Evolutionary conservation across 1,139 yeast species (phyloP), one percentile per base, ranked within the genome.

Genomic region (Yamadazyma triangularis): DNA sequence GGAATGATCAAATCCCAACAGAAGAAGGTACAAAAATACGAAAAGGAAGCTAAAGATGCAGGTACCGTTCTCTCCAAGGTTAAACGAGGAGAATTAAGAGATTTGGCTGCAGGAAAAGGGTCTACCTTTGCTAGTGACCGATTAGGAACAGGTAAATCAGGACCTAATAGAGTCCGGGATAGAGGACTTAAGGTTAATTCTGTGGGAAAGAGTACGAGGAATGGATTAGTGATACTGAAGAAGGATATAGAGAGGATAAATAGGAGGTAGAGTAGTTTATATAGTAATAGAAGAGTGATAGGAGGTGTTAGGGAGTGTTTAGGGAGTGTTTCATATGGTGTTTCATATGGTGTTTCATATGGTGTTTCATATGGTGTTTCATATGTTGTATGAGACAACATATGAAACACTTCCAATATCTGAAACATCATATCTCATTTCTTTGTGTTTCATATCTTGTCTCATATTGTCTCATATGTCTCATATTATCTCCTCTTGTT

Each of bases 1-100:
- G 95, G 95, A 2, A 82, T 89, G 81, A 64, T 84, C 23, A 59
- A 66, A 29, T 72, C 79, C 31, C 71, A 80, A 32, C 57, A 69
- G 25, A 55, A 60, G 14, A 73, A 76, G 39, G 73, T 79, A 22
- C 51, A 60, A 5, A 75, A 74, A 47, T 73, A 70, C 50, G 95
- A 85, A 51, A 62, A 70, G 35, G 88, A 85, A 29, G 96, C 98
- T 6, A 72, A 66, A 38, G 89, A 89, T 24, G 95, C 94, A 2
- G 97, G 97, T 6, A 85, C 89, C 38, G 73, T 91, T 14, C 63
- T 89, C 31, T 70, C 88, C 3, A 78, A 70, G 47, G 76, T 70
- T 13, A 70, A 66, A 46, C 79, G 77, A 54, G 88, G 87, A 6
- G 73, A 79, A 36, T 62, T 80, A 36, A 64, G 91, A 48, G 66